Evolutionary conservation across 2,329 filamentous ascomycete genomes (phyloP).

Genomic region (Coniochaeta hoffmannii): DNA sequence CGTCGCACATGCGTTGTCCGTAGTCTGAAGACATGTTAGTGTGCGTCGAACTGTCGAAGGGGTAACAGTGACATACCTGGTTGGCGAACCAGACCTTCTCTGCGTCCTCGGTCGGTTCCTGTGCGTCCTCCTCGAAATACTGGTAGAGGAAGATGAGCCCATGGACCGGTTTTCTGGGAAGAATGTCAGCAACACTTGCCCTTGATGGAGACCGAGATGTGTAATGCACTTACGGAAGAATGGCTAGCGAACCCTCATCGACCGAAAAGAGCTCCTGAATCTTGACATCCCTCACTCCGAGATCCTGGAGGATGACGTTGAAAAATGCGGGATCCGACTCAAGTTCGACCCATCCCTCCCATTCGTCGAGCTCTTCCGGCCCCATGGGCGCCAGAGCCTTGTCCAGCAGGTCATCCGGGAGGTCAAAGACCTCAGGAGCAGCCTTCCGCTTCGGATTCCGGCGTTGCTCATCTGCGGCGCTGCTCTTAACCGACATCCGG

Average conservation of each 20-base stretch:
- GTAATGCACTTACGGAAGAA: conserved; percentile 46
- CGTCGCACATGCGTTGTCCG: conserved; percentile 82
- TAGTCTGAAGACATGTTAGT: conserved; percentile 47
- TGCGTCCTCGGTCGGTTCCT: conserved; percentile 45
- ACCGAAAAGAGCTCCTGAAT: conserved; percentile 69
- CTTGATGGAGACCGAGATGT: not conserved
- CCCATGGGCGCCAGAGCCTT: conserved; percentile 40
- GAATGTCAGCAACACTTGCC: not conserved
- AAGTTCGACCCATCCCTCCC: conserved; percentile 73
- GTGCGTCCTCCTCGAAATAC: conserved; percentile 48
- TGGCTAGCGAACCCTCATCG: conserved; percentile 56
- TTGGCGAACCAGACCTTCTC: conserved; percentile 87
- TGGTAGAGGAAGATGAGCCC: conserved; percentile 87
- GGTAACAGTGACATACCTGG: conserved; percentile 46
- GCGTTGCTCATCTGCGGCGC: conserved; percentile 3
- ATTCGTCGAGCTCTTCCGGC: conserved; percentile 47
- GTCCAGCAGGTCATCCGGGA: conserved; percentile 34
- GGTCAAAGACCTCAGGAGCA: conserved; percentile 18
- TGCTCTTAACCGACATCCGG: not conserved
- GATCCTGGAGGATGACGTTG: conserved; percentile 72
- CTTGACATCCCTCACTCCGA: conserved; percentile 67
- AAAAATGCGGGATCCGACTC: conserved; percentile 88
- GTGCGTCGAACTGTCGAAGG: not conserved
- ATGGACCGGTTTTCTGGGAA: conserved; percentile 59
- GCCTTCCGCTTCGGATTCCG: conserved; percentile 16